These are phyloP conservation scores for Skeletonema menzelii DNA, from an alignment of 108 stramenopile genomes.

Conservation along the genomic window DNA sequence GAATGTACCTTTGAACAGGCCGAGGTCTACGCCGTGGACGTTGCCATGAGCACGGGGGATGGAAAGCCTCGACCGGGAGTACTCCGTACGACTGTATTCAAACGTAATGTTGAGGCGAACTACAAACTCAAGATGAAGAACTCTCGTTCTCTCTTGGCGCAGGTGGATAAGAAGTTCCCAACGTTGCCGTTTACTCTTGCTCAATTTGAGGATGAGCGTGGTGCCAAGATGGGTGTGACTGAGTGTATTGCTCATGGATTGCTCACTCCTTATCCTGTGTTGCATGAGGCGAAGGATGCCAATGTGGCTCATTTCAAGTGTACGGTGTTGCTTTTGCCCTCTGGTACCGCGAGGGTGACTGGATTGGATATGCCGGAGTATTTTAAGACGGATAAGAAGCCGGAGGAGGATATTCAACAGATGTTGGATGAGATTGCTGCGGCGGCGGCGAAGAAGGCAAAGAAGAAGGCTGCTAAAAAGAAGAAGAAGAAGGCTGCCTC, in stretches of 20 bases:
- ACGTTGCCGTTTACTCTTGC: slow-evolving; percentile 97
- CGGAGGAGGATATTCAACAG: slow-evolving; percentile 85
- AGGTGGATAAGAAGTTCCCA: slow-evolving; percentile 95
- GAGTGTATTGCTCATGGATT: slow-evolving; percentile 95
- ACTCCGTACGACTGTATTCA: slow-evolving; percentile 96
- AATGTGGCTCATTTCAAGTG: slow-evolving; percentile 97
- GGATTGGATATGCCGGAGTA: slow-evolving; percentile 80
- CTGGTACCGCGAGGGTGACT: slow-evolving; percentile 91
- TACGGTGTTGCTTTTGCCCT: slow-evolving; percentile 94
- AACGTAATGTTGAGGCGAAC: slow-evolving; percentile 94
- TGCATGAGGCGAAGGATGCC: slow-evolving; percentile 87
- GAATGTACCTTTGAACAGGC: slow-evolving; percentile 84
- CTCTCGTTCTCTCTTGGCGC: slow-evolving; percentile 78
- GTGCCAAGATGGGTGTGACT: slow-evolving; percentile 92
- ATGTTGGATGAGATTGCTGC: slow-evolving; percentile 74
- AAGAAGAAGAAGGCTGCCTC: slow-evolving; percentile 53
- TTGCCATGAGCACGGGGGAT: slow-evolving; percentile 97
- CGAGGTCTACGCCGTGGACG: slow-evolving; percentile 97
- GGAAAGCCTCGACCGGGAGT: slow-evolving; percentile 90
- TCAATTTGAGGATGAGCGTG: slow-evolving; percentile 91
- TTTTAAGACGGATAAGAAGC: slow-evolving; percentile 84
- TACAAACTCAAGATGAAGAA: slow-evolving; percentile 98
- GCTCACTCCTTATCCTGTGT: slow-evolving; percentile 91
- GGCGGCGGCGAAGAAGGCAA: slow-evolving; percentile 79
- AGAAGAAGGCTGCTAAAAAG: slow-evolving; percentile 86